Evolutionary conservation across 2,329 filamentous ascomycete species (phyloP).

Genomic region (Xylaria sp.): DNA sequence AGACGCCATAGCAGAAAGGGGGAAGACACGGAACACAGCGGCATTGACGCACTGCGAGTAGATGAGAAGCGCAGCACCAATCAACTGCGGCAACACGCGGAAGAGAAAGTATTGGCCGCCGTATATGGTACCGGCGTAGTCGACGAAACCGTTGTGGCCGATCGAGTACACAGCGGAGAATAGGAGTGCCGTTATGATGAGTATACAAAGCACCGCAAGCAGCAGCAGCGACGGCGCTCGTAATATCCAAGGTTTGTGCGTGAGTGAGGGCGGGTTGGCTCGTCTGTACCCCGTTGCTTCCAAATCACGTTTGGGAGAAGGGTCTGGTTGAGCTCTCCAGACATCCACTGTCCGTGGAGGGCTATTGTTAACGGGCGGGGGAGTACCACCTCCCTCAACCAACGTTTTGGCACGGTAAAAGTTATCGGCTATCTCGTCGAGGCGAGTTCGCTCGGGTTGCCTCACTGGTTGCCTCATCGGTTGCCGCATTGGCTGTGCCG

Average conservation of each 20-base stretch:
- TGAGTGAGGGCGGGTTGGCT: conserved; percentile 57
- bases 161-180: conserved; percentile 74
- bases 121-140: conserved; percentile 70
- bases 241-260: conserved; percentile 74
- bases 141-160: conserved; percentile 66
- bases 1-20: conserved; percentile 78
- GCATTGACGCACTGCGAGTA: conserved; percentile 78
- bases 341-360: conserved; percentile 40
- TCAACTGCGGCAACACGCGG: conserved; percentile 79
- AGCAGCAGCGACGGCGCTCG: conserved; percentile 67
- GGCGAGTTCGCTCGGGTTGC: not conserved
- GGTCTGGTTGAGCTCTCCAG: conserved; percentile 39
- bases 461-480: not conserved
- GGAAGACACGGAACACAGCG: conserved; percentile 76
- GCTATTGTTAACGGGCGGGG: conserved; percentile 13
- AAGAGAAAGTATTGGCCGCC: conserved; percentile 83
- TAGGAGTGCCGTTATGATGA: conserved; percentile 75
- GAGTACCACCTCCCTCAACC: conserved; percentile 7
- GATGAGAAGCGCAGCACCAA: conserved; percentile 73
- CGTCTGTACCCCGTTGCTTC: conserved; percentile 42
- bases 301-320: conserved; percentile 41
- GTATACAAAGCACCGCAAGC: conserved; percentile 65
- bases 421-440: conserved; percentile 18
- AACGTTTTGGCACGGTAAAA: conserved; percentile 16
- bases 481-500: not conserved